Conservation (phyloP, 305 asterid species). For the Solanum hybrid region DNA sequence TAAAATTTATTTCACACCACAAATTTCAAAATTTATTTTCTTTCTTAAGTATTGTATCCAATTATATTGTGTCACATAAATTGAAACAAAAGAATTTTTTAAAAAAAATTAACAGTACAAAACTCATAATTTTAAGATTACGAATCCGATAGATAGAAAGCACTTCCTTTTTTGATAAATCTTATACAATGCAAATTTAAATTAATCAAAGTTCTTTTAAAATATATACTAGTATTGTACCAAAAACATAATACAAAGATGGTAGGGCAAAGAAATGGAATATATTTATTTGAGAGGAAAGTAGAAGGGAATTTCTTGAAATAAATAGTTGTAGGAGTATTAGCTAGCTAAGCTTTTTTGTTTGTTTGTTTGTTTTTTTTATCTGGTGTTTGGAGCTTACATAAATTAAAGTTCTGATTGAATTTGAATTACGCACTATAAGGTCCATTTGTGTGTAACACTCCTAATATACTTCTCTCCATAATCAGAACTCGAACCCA, state of each 20-base stretch:
- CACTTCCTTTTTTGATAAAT: not conserved
- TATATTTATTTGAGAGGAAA: not conserved
- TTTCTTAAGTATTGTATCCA: not conserved
- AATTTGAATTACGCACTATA: too few species aligned
- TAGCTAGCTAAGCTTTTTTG: not conserved
- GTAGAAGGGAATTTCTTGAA: not conserved
- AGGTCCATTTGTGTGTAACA: too few species aligned
- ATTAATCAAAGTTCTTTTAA: not conserved
- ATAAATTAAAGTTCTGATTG: too few species aligned
- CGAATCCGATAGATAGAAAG: rapidly evolving
- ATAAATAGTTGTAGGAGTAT: not conserved
- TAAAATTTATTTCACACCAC: not conserved
- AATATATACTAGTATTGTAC: not conserved
- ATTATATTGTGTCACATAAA: not conserved
- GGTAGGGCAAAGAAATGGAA: not conserved
- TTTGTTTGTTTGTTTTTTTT: too few species aligned
- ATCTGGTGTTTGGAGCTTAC: not conserved
- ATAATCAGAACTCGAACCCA: too few species aligned
- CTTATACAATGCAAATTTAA: not conserved
- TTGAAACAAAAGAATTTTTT: not conserved
- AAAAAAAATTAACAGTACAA: not conserved
- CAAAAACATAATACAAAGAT: not conserved
- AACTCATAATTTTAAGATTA: not conserved
- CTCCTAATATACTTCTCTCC: too few species aligned
- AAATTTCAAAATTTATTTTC: not conserved